Conservation (phyloP, 768 basidiomycete genomes). For the Holtermannia corniformis region DNA sequence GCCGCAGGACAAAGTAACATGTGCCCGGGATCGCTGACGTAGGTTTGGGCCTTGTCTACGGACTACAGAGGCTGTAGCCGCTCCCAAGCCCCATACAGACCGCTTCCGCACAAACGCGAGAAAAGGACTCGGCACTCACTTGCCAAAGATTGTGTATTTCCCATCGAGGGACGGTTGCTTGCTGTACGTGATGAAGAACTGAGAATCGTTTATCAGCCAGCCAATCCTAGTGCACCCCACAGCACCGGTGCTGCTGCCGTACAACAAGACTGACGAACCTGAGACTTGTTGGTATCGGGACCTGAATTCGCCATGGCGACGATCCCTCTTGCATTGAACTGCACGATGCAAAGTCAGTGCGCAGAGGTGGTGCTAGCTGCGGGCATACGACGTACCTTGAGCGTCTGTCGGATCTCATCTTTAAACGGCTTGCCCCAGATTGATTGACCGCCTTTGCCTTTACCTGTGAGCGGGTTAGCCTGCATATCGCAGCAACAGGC, state of each 20-base stretch:
- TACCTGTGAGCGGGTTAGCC: constrained; percentile 51
- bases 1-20: not conserved
- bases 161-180: constrained; percentile 91
- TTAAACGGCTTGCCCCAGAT: constrained; percentile 88
- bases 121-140: constrained; percentile 41
- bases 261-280: constrained; percentile 20
- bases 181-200: constrained; percentile 59
- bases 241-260: too few species aligned
- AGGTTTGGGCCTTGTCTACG: too few species aligned
- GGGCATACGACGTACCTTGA: constrained; percentile 55
- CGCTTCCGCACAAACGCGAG: too few species aligned
- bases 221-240: not conserved
- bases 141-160: constrained; percentile 84
- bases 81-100: too few species aligned
- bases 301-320: constrained; percentile 87
- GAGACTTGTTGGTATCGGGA: constrained; percentile 61
- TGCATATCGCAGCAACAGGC: not conserved
- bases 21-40: too few species aligned
- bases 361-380: too few species aligned
- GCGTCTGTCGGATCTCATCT: constrained; percentile 86
- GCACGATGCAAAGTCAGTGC: too few species aligned
- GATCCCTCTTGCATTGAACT: constrained; percentile 93
- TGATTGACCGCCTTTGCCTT: constrained; percentile 93
- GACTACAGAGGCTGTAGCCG: too few species aligned
- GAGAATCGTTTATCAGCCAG: constrained; percentile 43